Base-by-base conservation (phyloP, 139 green algal species). In the Tetraselmis striata region DNA sequence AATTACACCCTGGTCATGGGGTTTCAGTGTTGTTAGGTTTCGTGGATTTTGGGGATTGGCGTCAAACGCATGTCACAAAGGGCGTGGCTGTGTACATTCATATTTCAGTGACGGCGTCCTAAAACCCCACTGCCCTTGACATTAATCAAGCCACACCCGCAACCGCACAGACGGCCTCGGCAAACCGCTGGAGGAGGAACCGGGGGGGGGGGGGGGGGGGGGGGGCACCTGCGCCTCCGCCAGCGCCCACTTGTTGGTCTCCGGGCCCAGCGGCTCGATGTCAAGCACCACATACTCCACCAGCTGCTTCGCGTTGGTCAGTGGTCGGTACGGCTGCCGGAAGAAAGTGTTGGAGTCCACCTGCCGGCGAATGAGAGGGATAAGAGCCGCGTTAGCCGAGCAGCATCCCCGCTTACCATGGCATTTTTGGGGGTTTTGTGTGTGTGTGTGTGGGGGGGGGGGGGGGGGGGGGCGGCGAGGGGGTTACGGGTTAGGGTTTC, bases 261-360 rank as follows among this genome's bases (percentile, higher is more conserved):
- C 25, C 26, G 59, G 0, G 32, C 82, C 59, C 77, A 84, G 28
- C 11, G 75, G 30, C 89, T 99, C 96, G 0, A 97, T 85, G 85
- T 99, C 96, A 77, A 99, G 86, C 11, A 99, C 89, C 2, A 98
- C 87, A 82, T 94, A 99, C 86, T 97, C 92, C 22, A 89, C 85
- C 25, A 98, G 85, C 85, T 95, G 89, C 59, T 90, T 88, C 58
- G 80, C 86, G 58, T 77, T 88, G 67, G 94, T 81, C 29, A 98
- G 78, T 0, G 92, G 79, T 1, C 59, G 81, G 85, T 95, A 97
- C 1, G 91, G 86, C 1, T 82, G 79, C 2, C 94, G 90, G 88
- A 90, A 98, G 88, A 95, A 99, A 18, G 83, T 30, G 31, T 79
- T 84, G 1, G 82, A 2, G 25, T 67, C 45, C 45, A 67, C 45